Base-by-base conservation (phyloP, 192 early-diverging fungal genomes). In the Mortierella alpina region DNA sequence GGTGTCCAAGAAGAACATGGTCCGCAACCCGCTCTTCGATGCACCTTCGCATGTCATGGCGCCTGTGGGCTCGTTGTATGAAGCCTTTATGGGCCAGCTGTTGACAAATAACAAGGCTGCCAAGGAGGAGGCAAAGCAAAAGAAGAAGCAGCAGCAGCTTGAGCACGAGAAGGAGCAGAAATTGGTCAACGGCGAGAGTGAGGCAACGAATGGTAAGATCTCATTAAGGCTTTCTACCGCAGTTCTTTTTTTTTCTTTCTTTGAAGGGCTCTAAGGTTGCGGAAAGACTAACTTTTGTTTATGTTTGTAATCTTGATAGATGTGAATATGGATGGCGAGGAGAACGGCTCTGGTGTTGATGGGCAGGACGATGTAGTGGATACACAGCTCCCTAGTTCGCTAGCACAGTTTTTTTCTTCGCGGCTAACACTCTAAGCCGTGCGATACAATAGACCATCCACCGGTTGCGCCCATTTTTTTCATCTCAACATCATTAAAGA, bases 1-100 rank as follows among this genome's bases (percentile, higher is more conserved):
- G 67, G 50, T 75, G 75, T 64, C 84, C 77, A 86, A 84, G 86
- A 45, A 73, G 86, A 71, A 84, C 76, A 49, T 67, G 83, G 22
- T 72, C 78, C 59, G 83, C 74, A 41, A 87, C 82, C 51, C 77
- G 12, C 22, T 85, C 73, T 74, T 85, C 61, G 84, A 82, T 41
- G 88, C 87, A 41, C 88, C 89, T 23, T 73, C 85, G 48, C 89
- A 90, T 49, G 85, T 89, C 6, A 75, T 89, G 79, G 87, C 89
- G n/a, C 83, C 89, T 0, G 85, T 88, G 4, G 45, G 76, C 6
- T 60, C 84, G 39, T 66, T 90, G 55, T 90, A 71, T 52, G 77
- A 82, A 46, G 84, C 86, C 53, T 88, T 90, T 72, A 87, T 86
- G 82, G 82, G 60, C 6, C 70, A 68, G 52, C 45, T 83, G 54